Evolutionary conservation across 169 alveolate species (phyloP).

Genomic region (Condylostoma magnum): DNA sequence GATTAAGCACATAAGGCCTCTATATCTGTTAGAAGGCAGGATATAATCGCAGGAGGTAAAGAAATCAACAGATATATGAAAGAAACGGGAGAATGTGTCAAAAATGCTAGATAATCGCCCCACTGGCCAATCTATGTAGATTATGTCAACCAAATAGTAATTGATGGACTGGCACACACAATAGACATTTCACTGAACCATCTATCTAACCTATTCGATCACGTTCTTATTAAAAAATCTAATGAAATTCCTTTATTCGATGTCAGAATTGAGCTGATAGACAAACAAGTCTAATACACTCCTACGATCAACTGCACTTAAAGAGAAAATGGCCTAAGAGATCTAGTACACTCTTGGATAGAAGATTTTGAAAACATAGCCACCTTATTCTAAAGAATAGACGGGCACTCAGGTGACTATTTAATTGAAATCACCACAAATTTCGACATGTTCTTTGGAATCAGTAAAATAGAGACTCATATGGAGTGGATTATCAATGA

Average conservation of each 20-base stretch:
- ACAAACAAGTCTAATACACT: conserved; percentile 72
- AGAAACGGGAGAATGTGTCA: conserved; percentile 88
- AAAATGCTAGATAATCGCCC: conserved; percentile 79
- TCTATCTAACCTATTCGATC: conserved; percentile 82
- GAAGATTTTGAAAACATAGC: conserved; percentile 84
- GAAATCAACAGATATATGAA: conserved; percentile 85
- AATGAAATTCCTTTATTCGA: conserved; percentile 89
- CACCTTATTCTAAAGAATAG: conserved; percentile 81
- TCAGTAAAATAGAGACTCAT: conserved; percentile 69
- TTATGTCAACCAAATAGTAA: conserved; percentile 80
- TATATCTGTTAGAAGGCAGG: conserved; percentile 54
- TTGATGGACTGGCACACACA: conserved; percentile 88
- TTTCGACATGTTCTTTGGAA: conserved; percentile 68
- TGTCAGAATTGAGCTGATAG: conserved; percentile 81
- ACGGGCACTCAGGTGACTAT: conserved; percentile 85
- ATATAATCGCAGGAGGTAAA: conserved; percentile 81
- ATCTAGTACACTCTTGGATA: conserved; percentile 81
- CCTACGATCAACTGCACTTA: conserved; percentile 74
- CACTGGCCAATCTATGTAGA: conserved; percentile 89
- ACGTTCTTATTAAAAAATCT: conserved; percentile 68
- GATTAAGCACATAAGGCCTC: conserved; percentile 72
- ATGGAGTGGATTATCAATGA: conserved; percentile 66
- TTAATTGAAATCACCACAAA: conserved; percentile 84
- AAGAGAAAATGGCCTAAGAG: conserved; percentile 70
- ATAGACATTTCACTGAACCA: conserved; percentile 76